Evolutionary conservation across 768 basidiomycete genomes (phyloP), one percentile per base, ranked within the genome.

Genomic region (Boletellus sp.): DNA sequence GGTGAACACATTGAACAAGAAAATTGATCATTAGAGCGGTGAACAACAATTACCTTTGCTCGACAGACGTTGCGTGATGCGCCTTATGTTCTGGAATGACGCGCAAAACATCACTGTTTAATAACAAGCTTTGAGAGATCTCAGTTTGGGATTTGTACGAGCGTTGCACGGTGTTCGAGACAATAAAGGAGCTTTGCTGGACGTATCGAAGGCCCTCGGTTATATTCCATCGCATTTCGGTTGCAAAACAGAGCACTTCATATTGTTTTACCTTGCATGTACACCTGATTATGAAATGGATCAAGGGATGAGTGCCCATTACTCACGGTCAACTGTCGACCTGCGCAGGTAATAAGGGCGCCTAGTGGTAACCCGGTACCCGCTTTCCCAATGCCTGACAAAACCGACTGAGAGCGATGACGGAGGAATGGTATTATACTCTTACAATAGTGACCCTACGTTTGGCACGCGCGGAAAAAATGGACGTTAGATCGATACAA

Each of bases 201-300:
- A 53, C 7, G 15, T 10, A 1, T 28, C 52, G 43, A 6, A 5
- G 43, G n/a, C 39, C 48, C 35, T 45, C 33, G 4, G 34, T 26
- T 11, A 65, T 40, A 4, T 19, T 47, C 65, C 64, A 65, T 47
- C 60, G 53, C 63, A 65, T 62, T 37, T 47, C 41, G 4, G 24
- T 46, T 1, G 66, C 65, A 17, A 65, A 67, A 40, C 63, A 68
- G 37, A 65, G 63, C 32, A 65, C 57, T 40, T 67, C 65, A 48
- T 67, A 65, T 2, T 39, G 55, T 26, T 57, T 60, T 19, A 60
- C 58, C 64, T 65, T 28, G n/a, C n/a, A n/a, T n/a, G 26, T 15
- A 32, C n/a, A 44, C 13, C 32, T 28, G 20, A 32, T 41, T 31
- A 42, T 34, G 34, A 36, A 28, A n/a, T 37, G 1, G 13, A 36